phyloP scores from a whole-genome alignment of 768 basidiomycete genomes.

The Tephrocybe sp. region DNA sequence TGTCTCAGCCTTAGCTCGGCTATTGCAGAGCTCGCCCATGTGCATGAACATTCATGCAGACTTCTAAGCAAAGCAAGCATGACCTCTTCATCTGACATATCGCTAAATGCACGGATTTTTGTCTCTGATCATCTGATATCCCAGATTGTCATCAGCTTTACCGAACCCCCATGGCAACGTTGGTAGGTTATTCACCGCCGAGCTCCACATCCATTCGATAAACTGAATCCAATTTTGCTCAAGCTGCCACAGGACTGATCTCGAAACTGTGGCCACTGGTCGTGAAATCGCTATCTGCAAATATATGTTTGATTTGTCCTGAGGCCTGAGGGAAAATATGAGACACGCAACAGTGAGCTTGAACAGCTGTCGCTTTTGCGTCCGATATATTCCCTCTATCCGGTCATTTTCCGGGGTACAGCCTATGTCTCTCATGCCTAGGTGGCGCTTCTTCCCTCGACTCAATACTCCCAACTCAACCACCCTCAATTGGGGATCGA shows the following conservation, averaged over 20 bases:
- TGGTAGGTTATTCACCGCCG: not conserved
- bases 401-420: constrained; percentile 20
- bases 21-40: no score
- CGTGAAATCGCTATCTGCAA: no score
- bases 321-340: no score
- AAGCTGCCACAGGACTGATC: no score
- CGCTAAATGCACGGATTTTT: constrained; percentile 1
- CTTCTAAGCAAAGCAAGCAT: no score
- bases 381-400: constrained; percentile 17
- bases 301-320: no score
- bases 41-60: no score
- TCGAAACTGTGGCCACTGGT: no score
- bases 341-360: not conserved
- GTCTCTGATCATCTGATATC: constrained; percentile 2
- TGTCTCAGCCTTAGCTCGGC: no score
- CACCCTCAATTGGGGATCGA: not conserved
- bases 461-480: not conserved
- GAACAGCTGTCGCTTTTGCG: not conserved
- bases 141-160: not conserved
- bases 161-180: not conserved
- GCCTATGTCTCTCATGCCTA: constrained; percentile 2
- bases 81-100: not conserved
- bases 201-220: not conserved
- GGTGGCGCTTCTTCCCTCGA: not conserved
- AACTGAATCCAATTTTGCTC: no score